These are phyloP conservation scores for Epichloe gansuensis DNA, from an alignment of 2,329 filamentous ascomycete species.

Conservation along the genomic window DNA sequence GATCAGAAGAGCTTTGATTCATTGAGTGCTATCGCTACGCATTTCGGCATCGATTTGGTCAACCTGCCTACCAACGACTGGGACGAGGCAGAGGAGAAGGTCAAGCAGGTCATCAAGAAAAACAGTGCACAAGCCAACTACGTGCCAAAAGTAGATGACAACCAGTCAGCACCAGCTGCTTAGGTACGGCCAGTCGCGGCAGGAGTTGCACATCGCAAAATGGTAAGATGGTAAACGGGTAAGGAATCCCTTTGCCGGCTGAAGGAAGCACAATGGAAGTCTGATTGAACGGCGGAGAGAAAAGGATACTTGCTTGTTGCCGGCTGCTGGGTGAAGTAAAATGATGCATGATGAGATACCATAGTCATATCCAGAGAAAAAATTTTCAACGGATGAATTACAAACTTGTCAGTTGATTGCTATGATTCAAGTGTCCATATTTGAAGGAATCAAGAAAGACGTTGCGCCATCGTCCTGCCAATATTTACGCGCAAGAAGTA, in stretches of 20 bases:
- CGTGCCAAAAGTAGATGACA: slow-evolving; percentile 32
- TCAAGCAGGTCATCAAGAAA: slow-evolving; percentile 70
- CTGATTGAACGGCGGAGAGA: not conserved
- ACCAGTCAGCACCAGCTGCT: slow-evolving; percentile 14
- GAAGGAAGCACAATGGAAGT: not conserved
- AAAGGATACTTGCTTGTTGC: not conserved
- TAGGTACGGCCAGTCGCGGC: slow-evolving; percentile 16
- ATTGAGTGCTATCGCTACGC: slow-evolving; percentile 64
- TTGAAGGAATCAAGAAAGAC: not conserved
- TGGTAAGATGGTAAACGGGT: not conserved
- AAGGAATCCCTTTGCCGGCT: not conserved
- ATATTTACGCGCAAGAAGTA: not conserved
- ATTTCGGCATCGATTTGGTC: slow-evolving; percentile 71
- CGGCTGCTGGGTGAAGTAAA: not conserved
- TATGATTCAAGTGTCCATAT: not conserved
- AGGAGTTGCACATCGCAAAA: slow-evolving; percentile 1
- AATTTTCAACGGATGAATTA: not conserved
- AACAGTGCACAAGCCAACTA: slow-evolving; percentile 45
- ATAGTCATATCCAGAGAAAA: not conserved
- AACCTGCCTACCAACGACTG: slow-evolving; percentile 77
- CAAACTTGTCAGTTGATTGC: not conserved
- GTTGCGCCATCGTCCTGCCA: not conserved
- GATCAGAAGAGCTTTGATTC: slow-evolving; percentile 71
- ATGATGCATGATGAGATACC: slow-evolving; percentile 8
- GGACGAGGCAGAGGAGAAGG: slow-evolving; percentile 74